A percentile compares a stretch with the other conserved stretches of the same genome.
Evolutionary conservation across 805 yeast genomes (phyloP).

Genomic region (Geotrichum ghanense): DNA sequence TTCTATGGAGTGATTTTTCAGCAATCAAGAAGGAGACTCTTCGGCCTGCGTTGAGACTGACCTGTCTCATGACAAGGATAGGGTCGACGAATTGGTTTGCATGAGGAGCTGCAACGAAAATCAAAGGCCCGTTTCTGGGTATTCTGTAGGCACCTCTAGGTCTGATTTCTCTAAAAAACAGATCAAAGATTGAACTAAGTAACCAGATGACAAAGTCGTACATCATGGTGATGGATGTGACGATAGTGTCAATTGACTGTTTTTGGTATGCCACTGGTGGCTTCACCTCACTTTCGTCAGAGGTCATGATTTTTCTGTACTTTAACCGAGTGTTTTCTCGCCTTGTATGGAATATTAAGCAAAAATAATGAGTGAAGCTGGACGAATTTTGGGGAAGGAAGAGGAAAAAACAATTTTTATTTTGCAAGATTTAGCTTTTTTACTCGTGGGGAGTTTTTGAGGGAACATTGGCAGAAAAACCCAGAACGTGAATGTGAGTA

Average conservation of each 20-base stretch:
- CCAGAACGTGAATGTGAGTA: no score
- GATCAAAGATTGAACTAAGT: conserved; percentile 36
- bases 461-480: no score
- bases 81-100: conserved; percentile 92
- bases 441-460: no score
- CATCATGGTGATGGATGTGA: conserved; percentile 5
- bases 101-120: conserved; percentile 94
- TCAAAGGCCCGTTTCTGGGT: conserved; percentile 67
- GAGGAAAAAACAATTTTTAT: no score
- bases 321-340: no score
- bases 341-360: no score
- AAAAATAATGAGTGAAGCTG: no score
- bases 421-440: no score
- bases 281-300: no score
- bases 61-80: conserved; percentile 72
- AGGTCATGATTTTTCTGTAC: no score
- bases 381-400: no score
- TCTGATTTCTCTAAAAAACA: conserved; percentile 81
- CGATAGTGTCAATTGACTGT: not conserved
- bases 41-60: conserved; percentile 52
- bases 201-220: conserved; percentile 28
- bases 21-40: conserved; percentile 78
- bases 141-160: conserved; percentile 76
- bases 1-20: conserved; percentile 55
- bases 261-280: not conserved